Evolutionary conservation across 1,284 basidiomycete species (phyloP).

Genomic region (Puccinia brachypodii): DNA sequence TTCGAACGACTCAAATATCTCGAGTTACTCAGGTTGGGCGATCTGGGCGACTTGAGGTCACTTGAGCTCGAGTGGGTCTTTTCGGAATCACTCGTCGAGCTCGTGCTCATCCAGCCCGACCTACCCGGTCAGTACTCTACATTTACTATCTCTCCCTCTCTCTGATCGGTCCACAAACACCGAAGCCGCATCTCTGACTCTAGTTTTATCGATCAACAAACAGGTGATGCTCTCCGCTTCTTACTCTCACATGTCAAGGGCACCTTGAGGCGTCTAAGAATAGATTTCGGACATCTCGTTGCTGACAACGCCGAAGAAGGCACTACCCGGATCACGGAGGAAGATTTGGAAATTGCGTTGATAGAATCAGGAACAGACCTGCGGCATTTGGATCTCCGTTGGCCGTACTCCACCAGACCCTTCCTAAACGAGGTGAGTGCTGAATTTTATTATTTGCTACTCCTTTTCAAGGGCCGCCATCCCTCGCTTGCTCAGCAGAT

Average conservation of each 20-base stretch:
- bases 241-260: constrained; percentile 22
- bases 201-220: background rate
- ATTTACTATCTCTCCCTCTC: background rate
- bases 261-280: constrained; percentile 17
- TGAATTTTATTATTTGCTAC: background rate
- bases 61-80: constrained; percentile 34
- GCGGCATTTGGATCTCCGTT: constrained; percentile 12
- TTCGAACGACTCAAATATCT: constrained; percentile 23
- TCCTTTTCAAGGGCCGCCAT: background rate
- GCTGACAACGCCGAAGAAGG: constrained; percentile 15
- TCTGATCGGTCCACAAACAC: background rate
- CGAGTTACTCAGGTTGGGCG: constrained; percentile 28
- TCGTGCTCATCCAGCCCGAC: constrained; percentile 36
- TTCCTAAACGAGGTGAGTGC: constrained; percentile 30
- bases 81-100: constrained; percentile 17
- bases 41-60: constrained; percentile 16
- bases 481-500: background rate
- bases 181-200: background rate
- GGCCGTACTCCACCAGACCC: constrained; percentile 27
- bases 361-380: constrained; percentile 23
- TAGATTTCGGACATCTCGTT: constrained; percentile 23
- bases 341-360: constrained; percentile 11
- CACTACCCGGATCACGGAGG: constrained; percentile 12
- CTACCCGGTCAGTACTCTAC: constrained; percentile 28
- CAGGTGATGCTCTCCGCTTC: constrained; percentile 38